Percentiles rank a stretch among this genome's conserved stretches.
phyloP scores from a whole-genome alignment of 164 flowering plant genomes.

The Berberis thunbergii region DNA sequence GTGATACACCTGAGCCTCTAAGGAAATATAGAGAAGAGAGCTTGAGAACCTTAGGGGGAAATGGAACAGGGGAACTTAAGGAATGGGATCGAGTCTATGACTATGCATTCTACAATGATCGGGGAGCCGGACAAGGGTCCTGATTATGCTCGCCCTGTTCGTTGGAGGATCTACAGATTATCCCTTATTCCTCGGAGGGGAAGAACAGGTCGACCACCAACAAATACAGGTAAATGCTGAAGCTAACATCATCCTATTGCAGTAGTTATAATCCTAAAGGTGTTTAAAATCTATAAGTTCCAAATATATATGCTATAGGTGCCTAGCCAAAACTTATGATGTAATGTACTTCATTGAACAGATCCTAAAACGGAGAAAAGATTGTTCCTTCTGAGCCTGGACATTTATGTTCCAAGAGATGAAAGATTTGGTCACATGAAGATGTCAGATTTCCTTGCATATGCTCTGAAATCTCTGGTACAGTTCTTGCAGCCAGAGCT shows the following conservation, averaged over 20 bases:
- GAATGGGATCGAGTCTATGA: conserved; percentile 92
- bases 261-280: too few relatives aligned
- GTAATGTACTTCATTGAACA: conserved; percentile 13
- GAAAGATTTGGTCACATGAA: conserved; percentile 69
- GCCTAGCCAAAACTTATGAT: background rate
- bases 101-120: conserved; percentile 74
- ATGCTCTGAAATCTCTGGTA: conserved; percentile 51
- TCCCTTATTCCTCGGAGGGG: conserved; percentile 85
- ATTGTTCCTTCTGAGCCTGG: conserved; percentile 49
- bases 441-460: conserved; percentile 77
- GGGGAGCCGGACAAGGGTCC: conserved; percentile 60
- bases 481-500: conserved; percentile 62
- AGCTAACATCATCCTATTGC: too few relatives aligned
- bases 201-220: conserved; percentile 60
- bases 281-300: too few relatives aligned
- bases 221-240: conserved; percentile 35
- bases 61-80: conserved; percentile 49
- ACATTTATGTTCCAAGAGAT: conserved; percentile 86
- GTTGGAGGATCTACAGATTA: conserved; percentile 57
- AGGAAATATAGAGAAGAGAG: conserved; percentile 58
- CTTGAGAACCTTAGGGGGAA: conserved; percentile 52
- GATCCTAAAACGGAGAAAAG: conserved; percentile 63
- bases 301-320: too few relatives aligned
- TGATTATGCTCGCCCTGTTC: conserved; percentile 45
- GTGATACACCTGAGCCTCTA: conserved; percentile 53